Conservation (phyloP, 202 grass and related monocot species). For the Zoysia matrella region DNA sequence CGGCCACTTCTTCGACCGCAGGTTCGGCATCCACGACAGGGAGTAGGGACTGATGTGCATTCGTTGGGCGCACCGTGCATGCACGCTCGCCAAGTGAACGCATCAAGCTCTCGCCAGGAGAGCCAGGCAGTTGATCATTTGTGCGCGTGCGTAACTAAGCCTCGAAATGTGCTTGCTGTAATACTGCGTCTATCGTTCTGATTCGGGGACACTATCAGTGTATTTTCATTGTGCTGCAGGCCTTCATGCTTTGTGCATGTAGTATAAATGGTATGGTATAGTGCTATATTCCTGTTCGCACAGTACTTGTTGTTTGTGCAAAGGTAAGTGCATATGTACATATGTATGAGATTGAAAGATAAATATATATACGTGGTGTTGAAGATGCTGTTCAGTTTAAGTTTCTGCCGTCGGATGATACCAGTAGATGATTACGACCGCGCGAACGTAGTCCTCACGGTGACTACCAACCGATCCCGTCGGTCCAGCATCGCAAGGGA, state of each 20-base stretch:
- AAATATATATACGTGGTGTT: not conserved
- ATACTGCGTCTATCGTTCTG: too few species aligned
- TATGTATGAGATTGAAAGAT: not conserved
- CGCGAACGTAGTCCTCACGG: not conserved
- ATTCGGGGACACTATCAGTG: not conserved
- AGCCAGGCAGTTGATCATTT: too few species aligned
- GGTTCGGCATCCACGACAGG: conserved; percentile 24
- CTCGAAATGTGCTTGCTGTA: not conserved
- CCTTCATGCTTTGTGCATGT: not conserved
- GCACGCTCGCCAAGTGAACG: not conserved
- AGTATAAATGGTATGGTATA: not conserved
- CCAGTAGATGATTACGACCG: not conserved
- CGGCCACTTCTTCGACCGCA: conserved; percentile 56
- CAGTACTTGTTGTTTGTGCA: not conserved
- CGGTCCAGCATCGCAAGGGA: not conserved
- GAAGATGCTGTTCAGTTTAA: not conserved
- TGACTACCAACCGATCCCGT: not conserved
- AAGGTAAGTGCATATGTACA: not conserved
- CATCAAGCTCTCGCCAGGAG: not conserved
- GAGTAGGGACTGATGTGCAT: not conserved
- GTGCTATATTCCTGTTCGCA: not conserved
- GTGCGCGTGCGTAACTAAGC: too few species aligned
- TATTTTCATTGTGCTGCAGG: not conserved
- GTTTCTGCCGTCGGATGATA: not conserved
- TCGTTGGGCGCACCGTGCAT: too few species aligned